phyloP scores from a whole-genome alignment of 768 basidiomycete genomes.

The Boletus tylopilopsis region DNA sequence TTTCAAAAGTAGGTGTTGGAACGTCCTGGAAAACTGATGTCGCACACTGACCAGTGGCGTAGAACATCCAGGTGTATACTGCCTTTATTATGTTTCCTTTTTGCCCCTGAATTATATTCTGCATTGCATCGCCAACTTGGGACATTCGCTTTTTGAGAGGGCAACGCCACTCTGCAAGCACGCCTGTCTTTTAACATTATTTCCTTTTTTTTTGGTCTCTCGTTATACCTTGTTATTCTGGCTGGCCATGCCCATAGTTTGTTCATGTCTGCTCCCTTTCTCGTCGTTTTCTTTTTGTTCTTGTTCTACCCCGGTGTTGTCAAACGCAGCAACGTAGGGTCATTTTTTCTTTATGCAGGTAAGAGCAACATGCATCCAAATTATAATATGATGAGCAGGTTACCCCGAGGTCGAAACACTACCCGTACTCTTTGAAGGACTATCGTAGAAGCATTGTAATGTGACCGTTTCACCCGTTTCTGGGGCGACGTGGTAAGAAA shows the following conservation, averaged over 20 bases:
- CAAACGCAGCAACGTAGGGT: constrained; percentile 14
- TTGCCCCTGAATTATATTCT: constrained; percentile 25
- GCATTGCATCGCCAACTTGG: constrained; percentile 17
- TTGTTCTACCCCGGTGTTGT: constrained; percentile 18
- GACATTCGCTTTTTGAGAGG: constrained; percentile 16
- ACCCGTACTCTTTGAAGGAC: constrained; percentile 26
- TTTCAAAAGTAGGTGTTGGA: constrained; percentile 18
- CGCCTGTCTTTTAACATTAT: constrained; percentile 31
- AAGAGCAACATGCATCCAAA: constrained; percentile 22
- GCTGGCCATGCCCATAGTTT: constrained; percentile 26
- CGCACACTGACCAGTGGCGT: neutral
- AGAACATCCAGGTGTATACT: constrained; percentile 22
- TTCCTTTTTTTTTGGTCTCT: constrained; percentile 18
- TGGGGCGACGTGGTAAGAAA: neutral
- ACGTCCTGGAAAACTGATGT: neutral
- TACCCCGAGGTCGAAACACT: constrained; percentile 19
- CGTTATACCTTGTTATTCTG: constrained; percentile 21
- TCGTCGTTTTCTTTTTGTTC: constrained; percentile 11
- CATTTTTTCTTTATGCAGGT: constrained; percentile 28
- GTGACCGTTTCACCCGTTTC: constrained; percentile 14
- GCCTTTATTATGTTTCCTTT: constrained; percentile 6
- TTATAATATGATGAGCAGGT: constrained; percentile 21
- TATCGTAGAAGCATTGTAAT: constrained; percentile 28
- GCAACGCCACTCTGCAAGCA: constrained; percentile 16
- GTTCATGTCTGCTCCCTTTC: constrained; percentile 9